Evolutionary conservation across 2,329 filamentous ascomycete genomes (phyloP), one percentile per base, ranked within the genome.

Genomic region (Lasiodiplodia hormozganensis): DNA sequence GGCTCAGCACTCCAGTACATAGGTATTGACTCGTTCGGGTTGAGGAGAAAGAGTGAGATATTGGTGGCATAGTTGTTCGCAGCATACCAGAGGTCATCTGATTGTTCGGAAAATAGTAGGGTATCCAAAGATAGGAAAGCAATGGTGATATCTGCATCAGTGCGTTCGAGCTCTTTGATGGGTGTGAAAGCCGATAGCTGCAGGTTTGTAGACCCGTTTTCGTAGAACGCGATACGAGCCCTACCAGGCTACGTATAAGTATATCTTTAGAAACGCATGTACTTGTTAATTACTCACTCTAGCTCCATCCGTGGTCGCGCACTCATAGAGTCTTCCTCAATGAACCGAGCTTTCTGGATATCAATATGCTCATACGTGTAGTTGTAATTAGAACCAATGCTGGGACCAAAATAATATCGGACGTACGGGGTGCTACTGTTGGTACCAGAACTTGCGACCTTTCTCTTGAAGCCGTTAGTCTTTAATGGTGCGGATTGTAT

Each of bases 71-170:
- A 25, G 10, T 34, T 14, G 28, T 75, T 71, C 7, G 77, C 76
- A 1, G 71, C 60, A 49, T 77, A 78, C 73, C 76, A 76, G 4
- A 76, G 75, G 65, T 80, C 78, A 25, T 74, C 67, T 16, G 49
- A 73, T 72, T 7, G 73, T 71, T 10, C 38, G 12, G 62, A 51
- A 68, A 76, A 80, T 4, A 43, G 51, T 25, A 81, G 70, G 21
- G 57, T 64, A 34, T 76, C 76, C 3, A 72, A 54, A 11, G 72
- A 71, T 2, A 81, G 71, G 68, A 77, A 78, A 49, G 78, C 72
- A 4, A 80, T 53, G 14, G 72, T 70, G 11, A 76, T 58, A 54
- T 80, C 78, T 10, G 76, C 75, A 54, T 79, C 73, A 1, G 68
- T 71, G 16, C 71, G 70, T 4, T 71, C 70, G 40, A 81, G 73